Evolutionary conservation across 106 monocot species (phyloP).

Genomic region (Posidonia australis): DNA sequence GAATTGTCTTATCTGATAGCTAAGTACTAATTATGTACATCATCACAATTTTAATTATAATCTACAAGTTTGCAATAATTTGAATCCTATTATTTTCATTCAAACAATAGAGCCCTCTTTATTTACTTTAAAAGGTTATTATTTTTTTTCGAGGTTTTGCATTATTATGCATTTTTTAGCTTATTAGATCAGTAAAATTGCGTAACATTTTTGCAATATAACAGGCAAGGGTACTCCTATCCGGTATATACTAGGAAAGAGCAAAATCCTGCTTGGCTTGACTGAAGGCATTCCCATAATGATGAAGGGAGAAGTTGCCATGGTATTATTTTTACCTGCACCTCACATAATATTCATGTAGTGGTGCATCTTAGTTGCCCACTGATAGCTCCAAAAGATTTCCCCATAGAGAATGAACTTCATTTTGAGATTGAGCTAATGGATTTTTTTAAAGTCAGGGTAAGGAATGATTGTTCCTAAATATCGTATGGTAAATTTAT

Average conservation of each 20-base stretch:
- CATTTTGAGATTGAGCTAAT: conserved; percentile 93
- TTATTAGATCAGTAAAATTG: background rate
- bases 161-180: background rate
- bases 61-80: background rate
- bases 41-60: background rate
- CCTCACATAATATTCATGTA: no score
- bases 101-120: background rate
- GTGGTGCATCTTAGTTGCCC: conserved; percentile 38
- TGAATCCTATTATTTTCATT: background rate
- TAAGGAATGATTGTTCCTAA: conserved; percentile 14
- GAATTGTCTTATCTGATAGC: no score
- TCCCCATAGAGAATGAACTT: conserved; percentile 80
- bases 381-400: conserved; percentile 52
- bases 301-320: conserved; percentile 78
- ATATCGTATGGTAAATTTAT: no score
- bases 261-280: conserved; percentile 87
- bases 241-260: conserved; percentile 76
- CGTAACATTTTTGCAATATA: conserved; percentile 4
- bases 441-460: conserved; percentile 95
- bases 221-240: conserved; percentile 80
- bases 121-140: background rate
- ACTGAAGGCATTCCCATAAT: conserved; percentile 86
- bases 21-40: background rate
- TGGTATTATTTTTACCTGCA: conserved; percentile 43
- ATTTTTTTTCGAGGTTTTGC: no score